A percentile compares a stretch with the other conserved stretches of the same genome.
Conservation (phyloP, 2,329 filamentous ascomycete species). For the Trichoderma oligosporum region DNA sequence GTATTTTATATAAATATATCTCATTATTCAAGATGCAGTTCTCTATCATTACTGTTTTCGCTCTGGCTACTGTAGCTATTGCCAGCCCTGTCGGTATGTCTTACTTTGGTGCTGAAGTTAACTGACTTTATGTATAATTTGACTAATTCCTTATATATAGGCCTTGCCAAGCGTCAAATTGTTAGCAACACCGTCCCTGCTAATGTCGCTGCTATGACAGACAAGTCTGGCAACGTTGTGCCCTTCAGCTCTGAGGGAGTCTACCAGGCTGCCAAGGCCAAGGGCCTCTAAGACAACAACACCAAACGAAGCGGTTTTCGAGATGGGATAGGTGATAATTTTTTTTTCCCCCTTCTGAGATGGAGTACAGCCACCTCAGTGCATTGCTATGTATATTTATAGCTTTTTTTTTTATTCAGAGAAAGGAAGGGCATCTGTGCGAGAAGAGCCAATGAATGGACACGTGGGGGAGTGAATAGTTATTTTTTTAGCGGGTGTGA, state of each 20-base stretch:
- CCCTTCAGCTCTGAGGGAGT: conserved; percentile 43
- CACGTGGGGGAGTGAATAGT: conserved; percentile 14
- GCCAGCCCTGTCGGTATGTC: conserved; percentile 36
- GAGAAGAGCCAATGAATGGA: conserved; percentile 12
- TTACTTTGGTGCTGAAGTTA: too few species aligned
- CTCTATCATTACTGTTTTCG: conserved; percentile 44
- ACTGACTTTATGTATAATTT: background rate
- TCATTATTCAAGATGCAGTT: conserved; percentile 50
- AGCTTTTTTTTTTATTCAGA: background rate
- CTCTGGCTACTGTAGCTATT: conserved; percentile 45
- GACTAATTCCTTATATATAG: conserved; percentile 2
- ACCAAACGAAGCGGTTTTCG: background rate
- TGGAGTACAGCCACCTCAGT: background rate
- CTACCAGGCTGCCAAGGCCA: conserved; percentile 32
- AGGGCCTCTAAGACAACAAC: background rate
- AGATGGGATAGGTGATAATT: background rate
- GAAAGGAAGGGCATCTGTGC: conserved; percentile 6
- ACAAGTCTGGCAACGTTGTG: conserved; percentile 43
- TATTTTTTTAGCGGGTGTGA: conserved; percentile 16
- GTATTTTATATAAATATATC: conserved; percentile 17
- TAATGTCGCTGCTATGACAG: conserved; percentile 45
- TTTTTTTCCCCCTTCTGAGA: background rate
- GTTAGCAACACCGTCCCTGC: conserved; percentile 24
- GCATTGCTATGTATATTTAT: background rate
- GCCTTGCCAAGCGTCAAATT: conserved; percentile 19